A percentile compares a stretch with the other conserved stretches of the same genome.
phyloP scores from a whole-genome alignment of 768 basidiomycete genomes.

The Cyclocybe cylindracea region DNA sequence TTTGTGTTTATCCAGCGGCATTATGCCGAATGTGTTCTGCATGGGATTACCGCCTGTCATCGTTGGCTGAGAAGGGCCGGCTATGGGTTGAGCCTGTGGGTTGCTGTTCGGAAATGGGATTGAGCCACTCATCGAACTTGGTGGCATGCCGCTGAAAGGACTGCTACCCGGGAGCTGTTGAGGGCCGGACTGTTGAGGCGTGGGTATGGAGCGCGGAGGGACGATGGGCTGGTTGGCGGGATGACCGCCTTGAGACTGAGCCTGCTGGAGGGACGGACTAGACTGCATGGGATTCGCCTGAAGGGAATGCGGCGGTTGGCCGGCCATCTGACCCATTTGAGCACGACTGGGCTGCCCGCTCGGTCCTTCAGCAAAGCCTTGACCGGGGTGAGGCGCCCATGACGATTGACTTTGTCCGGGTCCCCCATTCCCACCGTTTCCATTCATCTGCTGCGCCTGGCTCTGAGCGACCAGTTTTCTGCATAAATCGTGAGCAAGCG shows the following conservation, averaged over 20 bases:
- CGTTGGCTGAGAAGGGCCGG: slow-evolving; percentile 15
- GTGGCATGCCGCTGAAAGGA: slow-evolving; percentile 10
- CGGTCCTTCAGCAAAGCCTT: slow-evolving; percentile 4
- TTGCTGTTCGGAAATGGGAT: slow-evolving; percentile 15
- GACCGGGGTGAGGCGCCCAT: slow-evolving; percentile 10
- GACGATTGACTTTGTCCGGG: slow-evolving; percentile 6
- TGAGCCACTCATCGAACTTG: slow-evolving; percentile 13
- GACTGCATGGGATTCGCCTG: slow-evolving; percentile 25
- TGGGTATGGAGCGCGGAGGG: slow-evolving; percentile 21
- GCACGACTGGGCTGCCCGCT: slow-evolving; percentile 4
- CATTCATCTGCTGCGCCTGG: slow-evolving; percentile 1
- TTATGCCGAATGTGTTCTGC: slow-evolving; percentile 1
- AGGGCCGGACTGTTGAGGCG: slow-evolving; percentile 12
- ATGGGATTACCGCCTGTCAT: slow-evolving; percentile 3
- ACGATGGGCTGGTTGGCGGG: slow-evolving; percentile 18
- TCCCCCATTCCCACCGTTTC: background rate
- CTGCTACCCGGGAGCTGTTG: background rate
- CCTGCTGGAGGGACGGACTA: slow-evolving; percentile 21
- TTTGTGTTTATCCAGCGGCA: slow-evolving; percentile 39
- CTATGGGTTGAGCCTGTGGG: background rate
- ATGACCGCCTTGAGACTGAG: slow-evolving; percentile 17
- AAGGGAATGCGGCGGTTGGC: slow-evolving; percentile 19
- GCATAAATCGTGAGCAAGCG: background rate
- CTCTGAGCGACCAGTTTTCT: slow-evolving; percentile 7
- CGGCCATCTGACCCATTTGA: slow-evolving; percentile 9